Conservation (phyloP, 1,284 basidiomycete genomes). For the Porogramme epimiltina region DNA sequence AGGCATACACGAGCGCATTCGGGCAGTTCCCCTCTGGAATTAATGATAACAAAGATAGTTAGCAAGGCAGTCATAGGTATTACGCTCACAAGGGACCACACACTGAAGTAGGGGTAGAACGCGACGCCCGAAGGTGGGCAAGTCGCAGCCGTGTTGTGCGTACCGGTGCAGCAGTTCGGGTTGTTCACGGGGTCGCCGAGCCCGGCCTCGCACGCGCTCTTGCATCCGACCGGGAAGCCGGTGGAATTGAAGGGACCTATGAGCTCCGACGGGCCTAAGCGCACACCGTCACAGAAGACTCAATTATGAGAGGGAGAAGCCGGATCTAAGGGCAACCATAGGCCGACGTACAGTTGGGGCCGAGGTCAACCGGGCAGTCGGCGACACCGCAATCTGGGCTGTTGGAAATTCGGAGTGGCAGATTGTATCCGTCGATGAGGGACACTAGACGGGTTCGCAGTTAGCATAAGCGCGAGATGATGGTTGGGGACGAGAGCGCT, state of each 20-base stretch:
- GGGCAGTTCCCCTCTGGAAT: slow-evolving; percentile 46
- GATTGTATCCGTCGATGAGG: too few species aligned
- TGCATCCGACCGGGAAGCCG: slow-evolving; percentile 47
- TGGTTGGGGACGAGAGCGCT: too few species aligned
- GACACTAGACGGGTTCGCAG: too few species aligned
- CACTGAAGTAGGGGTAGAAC: slow-evolving; percentile 50
- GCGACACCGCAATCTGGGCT: too few species aligned
- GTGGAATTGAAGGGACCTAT: slow-evolving; percentile 39
- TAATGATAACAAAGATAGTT: background rate
- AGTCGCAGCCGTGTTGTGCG: slow-evolving; percentile 40
- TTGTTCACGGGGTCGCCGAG: slow-evolving; percentile 38
- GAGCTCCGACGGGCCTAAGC: slow-evolving; percentile 38
- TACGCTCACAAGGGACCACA: slow-evolving; percentile 15
- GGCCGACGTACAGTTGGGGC: too few species aligned
- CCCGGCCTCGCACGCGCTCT: slow-evolving; percentile 42
- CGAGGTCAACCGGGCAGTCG: too few species aligned
- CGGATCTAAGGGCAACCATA: too few species aligned
- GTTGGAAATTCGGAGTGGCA: too few species aligned
- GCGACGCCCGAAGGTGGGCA: slow-evolving; percentile 44
- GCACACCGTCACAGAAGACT: background rate
- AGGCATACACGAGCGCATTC: slow-evolving; percentile 51
- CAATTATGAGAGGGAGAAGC: background rate
- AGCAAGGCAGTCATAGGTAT: background rate
- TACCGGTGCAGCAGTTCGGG: slow-evolving; percentile 48
- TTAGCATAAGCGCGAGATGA: too few species aligned